Conservation (phyloP, 2,329 filamentous ascomycete genomes). For the Talaromyces sp. region DNA sequence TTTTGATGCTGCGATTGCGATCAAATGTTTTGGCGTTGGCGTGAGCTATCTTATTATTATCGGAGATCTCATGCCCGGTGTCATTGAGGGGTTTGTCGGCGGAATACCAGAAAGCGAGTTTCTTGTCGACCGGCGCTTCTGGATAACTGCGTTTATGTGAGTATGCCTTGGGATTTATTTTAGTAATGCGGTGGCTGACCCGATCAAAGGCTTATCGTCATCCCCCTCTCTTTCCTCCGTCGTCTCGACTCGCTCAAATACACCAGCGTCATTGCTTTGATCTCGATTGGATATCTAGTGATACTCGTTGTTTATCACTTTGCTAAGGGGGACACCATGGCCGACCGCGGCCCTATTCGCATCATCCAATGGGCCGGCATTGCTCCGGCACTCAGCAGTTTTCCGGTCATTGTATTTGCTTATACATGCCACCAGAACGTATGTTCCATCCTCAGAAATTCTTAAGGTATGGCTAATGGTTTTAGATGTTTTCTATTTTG, state of each 20-base stretch:
- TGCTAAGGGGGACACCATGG: slow-evolving; percentile 66
- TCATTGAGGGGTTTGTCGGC: slow-evolving; percentile 72
- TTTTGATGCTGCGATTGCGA: slow-evolving; percentile 90
- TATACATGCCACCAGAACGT: slow-evolving; percentile 99
- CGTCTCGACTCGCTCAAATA: slow-evolving; percentile 95
- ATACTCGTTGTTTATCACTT: slow-evolving; percentile 93
- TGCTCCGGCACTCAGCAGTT: slow-evolving; percentile 71
- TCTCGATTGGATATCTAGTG: slow-evolving; percentile 91
- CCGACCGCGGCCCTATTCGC: slow-evolving; percentile 67
- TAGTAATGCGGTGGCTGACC: slow-evolving; percentile 10
- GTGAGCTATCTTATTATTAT: slow-evolving; percentile 99
- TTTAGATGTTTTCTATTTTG: slow-evolving; percentile 93
- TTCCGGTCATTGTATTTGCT: slow-evolving; percentile 97
- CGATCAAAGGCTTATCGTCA: slow-evolving; percentile 67
- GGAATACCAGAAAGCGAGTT: slow-evolving; percentile 61
- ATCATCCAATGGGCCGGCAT: slow-evolving; percentile 73
- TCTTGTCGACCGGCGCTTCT: slow-evolving; percentile 85
- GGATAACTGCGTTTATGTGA: slow-evolving; percentile 95
- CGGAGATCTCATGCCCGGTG: slow-evolving; percentile 94
- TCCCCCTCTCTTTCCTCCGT: slow-evolving; percentile 86
- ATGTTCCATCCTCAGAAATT: slow-evolving; percentile 22
- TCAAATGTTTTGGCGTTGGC: slow-evolving; percentile 97
- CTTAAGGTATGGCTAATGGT: slow-evolving; percentile 20
- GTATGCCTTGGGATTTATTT: slow-evolving; percentile 17
- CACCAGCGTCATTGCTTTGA: slow-evolving; percentile 82